Conservation (phyloP, 495 filamentous ascomycete genomes). For the Trichoderma virens region DNA sequence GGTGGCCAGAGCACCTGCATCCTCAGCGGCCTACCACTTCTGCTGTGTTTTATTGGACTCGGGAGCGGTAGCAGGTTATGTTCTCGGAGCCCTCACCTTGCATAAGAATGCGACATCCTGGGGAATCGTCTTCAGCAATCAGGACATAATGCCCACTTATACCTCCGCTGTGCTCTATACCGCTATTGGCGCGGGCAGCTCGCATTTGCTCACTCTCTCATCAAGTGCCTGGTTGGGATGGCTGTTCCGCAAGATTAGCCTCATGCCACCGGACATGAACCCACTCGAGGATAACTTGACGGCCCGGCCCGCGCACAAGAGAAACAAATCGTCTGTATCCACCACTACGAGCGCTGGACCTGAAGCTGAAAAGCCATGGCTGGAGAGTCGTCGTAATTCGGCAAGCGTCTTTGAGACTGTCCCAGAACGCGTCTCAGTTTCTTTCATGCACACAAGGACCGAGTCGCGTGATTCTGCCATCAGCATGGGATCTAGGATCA, state of each 20-base stretch:
- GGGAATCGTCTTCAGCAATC: slow-evolving; percentile 49
- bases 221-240: slow-evolving; percentile 64
- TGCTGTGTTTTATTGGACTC: slow-evolving; percentile 69
- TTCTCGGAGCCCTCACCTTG: slow-evolving; percentile 57
- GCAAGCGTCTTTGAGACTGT: slow-evolving; percentile 46
- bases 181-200: slow-evolving; percentile 49
- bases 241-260: slow-evolving; percentile 71
- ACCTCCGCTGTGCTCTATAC: slow-evolving; percentile 55
- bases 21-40: slow-evolving; percentile 75
- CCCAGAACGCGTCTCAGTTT: slow-evolving; percentile 51
- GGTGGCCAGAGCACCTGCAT: slow-evolving; percentile 59
- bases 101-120: slow-evolving; percentile 48
- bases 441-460: slow-evolving; percentile 67
- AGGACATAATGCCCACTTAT: slow-evolving; percentile 43
- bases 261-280: slow-evolving; percentile 85
- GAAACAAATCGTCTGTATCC: slow-evolving; percentile 63
- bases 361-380: slow-evolving; percentile 46
- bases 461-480: slow-evolving; percentile 44
- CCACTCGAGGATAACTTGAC: slow-evolving; percentile 82
- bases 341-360: slow-evolving; percentile 47
- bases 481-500: not conserved
- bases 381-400: slow-evolving; percentile 40
- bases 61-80: slow-evolving; percentile 66
- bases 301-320: slow-evolving; percentile 57
- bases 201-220: slow-evolving; percentile 62